Conservation (phyloP, 2,329 filamentous ascomycete genomes). For the Esteya vermicola region DNA sequence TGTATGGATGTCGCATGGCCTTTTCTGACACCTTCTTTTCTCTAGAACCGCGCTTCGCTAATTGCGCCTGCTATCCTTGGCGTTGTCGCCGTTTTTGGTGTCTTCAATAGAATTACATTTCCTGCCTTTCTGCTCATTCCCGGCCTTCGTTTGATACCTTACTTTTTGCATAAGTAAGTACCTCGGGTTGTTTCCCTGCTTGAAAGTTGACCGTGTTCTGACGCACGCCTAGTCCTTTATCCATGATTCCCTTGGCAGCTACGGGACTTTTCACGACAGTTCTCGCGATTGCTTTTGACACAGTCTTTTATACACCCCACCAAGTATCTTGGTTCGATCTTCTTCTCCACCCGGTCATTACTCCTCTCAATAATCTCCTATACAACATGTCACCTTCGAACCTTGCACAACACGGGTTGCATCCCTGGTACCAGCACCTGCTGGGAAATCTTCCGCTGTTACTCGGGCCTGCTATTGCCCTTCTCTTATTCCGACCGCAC, state of each 20-base stretch:
- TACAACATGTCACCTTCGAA: constrained; percentile 62
- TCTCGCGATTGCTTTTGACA: constrained; percentile 70
- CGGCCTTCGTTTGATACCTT: constrained; percentile 66
- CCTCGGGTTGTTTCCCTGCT: background rate
- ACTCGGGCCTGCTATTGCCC: constrained; percentile 52
- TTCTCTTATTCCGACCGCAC: constrained; percentile 44
- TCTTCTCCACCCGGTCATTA: constrained; percentile 52
- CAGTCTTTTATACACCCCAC: constrained; percentile 59
- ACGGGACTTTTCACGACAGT: constrained; percentile 54
- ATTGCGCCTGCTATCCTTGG: constrained; percentile 67
- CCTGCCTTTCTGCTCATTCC: constrained; percentile 84
- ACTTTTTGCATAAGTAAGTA: constrained; percentile 66
- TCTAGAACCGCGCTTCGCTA: constrained; percentile 53
- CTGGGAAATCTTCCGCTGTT: constrained; percentile 58
- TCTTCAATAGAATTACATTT: constrained; percentile 96
- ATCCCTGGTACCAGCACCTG: constrained; percentile 66
- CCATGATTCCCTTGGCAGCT: constrained; percentile 47
- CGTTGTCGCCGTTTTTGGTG: constrained; percentile 66
- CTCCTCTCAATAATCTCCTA: constrained; percentile 61
- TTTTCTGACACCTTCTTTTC: constrained; percentile 15
- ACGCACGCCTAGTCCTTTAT: constrained; percentile 32
- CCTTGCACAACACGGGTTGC: constrained; percentile 60
- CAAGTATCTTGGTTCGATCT: constrained; percentile 52
- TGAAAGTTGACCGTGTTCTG: constrained; percentile 3
- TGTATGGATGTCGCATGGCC: constrained; percentile 14